phyloP scores from a whole-genome alignment of 495 filamentous ascomycete genomes.

The Staphylotrichum tortipilum region DNA sequence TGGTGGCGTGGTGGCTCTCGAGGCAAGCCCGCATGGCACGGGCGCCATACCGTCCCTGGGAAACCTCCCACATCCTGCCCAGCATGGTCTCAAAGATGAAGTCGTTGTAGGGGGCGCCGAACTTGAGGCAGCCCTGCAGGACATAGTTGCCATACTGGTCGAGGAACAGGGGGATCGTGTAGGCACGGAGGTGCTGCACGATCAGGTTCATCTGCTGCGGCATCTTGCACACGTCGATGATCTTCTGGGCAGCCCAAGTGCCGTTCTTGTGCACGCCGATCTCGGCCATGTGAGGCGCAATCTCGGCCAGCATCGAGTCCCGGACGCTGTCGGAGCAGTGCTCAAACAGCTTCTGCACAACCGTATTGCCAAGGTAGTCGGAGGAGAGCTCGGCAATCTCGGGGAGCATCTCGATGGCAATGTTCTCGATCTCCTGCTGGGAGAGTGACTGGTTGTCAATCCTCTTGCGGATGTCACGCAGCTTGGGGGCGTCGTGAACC shows the following conservation, averaged over 20 bases:
- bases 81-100: slow-evolving; percentile 99
- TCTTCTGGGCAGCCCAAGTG: slow-evolving; percentile 98
- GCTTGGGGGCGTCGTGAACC: slow-evolving; percentile 88
- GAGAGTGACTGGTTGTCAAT: slow-evolving; percentile 91
- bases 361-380: slow-evolving; percentile 95
- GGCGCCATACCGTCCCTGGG: slow-evolving; percentile 89
- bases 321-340: slow-evolving; percentile 85
- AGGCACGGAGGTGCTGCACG: slow-evolving; percentile 71
- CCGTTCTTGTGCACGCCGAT: slow-evolving; percentile 99
- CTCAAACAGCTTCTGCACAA: slow-evolving; percentile 98
- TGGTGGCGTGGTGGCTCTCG: slow-evolving; percentile 90
- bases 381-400: slow-evolving; percentile 92
- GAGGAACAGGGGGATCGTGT: slow-evolving; percentile 82
- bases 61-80: slow-evolving; percentile 85
- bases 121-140: slow-evolving; percentile 88
- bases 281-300: slow-evolving; percentile 85
- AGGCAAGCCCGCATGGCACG: slow-evolving; percentile 94
- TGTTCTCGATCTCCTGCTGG: slow-evolving; percentile 80
- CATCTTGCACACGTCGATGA: slow-evolving; percentile 88
- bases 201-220: slow-evolving; percentile 77
- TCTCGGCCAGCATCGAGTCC: slow-evolving; percentile 82
- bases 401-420: slow-evolving; percentile 84
- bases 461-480: slow-evolving; percentile 92
- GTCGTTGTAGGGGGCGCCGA: slow-evolving; percentile 78
- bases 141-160: slow-evolving; percentile 99